phyloP scores from a whole-genome alignment of 768 basidiomycete genomes.

The Terana coerulea region DNA sequence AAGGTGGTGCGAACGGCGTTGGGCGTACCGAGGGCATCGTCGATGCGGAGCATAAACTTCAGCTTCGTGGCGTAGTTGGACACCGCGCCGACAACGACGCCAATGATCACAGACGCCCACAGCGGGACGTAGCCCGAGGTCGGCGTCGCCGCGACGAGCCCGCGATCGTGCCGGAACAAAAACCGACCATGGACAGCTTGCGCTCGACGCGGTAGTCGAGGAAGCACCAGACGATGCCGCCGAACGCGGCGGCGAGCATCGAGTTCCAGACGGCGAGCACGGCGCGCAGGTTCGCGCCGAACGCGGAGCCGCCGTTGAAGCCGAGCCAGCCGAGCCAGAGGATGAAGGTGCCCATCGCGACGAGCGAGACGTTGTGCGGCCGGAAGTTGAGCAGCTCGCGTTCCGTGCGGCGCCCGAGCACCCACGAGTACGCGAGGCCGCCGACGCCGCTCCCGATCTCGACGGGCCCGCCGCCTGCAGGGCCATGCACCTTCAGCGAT shows the following conservation, averaged over 20 bases:
- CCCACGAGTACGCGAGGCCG: conserved; percentile 83
- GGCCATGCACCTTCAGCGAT: neutral
- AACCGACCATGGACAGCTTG: conserved; percentile 87
- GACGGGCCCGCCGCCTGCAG: conserved; percentile 76
- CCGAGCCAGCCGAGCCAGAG: conserved; percentile 88
- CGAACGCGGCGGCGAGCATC: conserved; percentile 80
- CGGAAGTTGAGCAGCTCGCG: conserved; percentile 74
- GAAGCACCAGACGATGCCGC: conserved; percentile 79
- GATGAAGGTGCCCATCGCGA: conserved; percentile 79
- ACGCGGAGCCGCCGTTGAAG: conserved; percentile 90
- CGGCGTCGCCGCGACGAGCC: conserved; percentile 86
- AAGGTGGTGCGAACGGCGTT: conserved; percentile 1
- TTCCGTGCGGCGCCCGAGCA: conserved; percentile 77
- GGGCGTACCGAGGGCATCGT: conserved; percentile 74
- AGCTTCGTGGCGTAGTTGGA: conserved; percentile 86
- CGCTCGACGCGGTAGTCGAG: conserved; percentile 75
- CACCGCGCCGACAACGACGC: conserved; percentile 63
- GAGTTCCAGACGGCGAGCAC: conserved; percentile 86
- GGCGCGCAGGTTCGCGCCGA: conserved; percentile 84
- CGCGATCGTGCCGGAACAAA: conserved; percentile 88
- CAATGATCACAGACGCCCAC: conserved; percentile 75
- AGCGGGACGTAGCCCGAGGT: conserved; percentile 78
- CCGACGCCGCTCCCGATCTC: conserved; percentile 84
- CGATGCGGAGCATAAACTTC: conserved; percentile 65
- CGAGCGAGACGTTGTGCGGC: conserved; percentile 83